Base-by-base conservation (phyloP, 495 filamentous ascomycete species). In the Penicillium riverlandense region DNA sequence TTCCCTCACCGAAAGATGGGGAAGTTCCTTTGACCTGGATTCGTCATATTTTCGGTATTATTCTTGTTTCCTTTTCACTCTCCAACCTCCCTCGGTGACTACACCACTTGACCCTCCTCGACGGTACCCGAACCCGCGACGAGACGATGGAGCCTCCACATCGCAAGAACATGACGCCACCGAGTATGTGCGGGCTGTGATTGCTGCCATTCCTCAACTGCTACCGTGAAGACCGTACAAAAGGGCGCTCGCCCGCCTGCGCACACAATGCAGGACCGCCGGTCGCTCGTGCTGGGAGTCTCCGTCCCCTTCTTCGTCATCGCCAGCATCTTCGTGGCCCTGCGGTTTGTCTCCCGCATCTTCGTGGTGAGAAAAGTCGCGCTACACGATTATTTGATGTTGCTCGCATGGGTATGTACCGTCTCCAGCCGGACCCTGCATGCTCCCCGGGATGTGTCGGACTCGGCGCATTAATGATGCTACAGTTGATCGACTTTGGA, bases 341-440 rank as follows among this genome's bases (percentile, higher is more conserved):
- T 86, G 2, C 77, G 89, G 15, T 71, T 94, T 42, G 52, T 86
- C 28, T 88, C 85, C 32, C 77, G 89, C 16, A 70, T 80, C 37
- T 80, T 76, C 29, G 82, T 97, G 31, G 81, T 94, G 37, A 78
- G 77, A 48, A 78, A 68, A 44, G 62, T 90, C 11, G 75, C 72
- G 28, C 70, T 72, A 59, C 88, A 95, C 60, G 91, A 97, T 66
- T 88, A 86, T 67, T 75, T 86, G 53, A 95, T 97, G 48, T 57
- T 89, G 15, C 35, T 88, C 45, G 88, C 90, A 49, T 96, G 87
- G 90, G 74, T 88, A 69, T 51, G 70, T 66, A 12, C 15, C 33
- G 37, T 45, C 27, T 42, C 22, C 40, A 32, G 15, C 16, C 32
- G 31, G 37, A 44, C 12, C 47, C 54, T 57, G 46, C 57, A 58